Evolutionary conservation across 176 grass and related monocot genomes (phyloP).

Genomic region (Cenchrus americanus): DNA sequence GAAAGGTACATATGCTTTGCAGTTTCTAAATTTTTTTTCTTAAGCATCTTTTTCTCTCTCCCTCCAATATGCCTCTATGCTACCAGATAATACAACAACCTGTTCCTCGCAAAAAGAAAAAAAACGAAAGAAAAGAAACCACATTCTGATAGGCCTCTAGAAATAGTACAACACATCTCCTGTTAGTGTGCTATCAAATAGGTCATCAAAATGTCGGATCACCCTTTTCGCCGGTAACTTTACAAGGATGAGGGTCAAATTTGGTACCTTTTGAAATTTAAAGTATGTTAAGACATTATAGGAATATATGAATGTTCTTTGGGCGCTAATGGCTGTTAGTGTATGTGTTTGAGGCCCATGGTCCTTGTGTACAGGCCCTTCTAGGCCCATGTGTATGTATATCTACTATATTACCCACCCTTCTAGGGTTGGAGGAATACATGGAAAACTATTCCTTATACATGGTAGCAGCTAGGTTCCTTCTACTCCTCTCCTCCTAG

Average conservation of each 20-base stretch:
- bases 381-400: no score
- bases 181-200: background rate
- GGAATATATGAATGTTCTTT: no score
- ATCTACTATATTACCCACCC: no score
- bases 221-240: background rate
- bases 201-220: background rate
- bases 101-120: no score
- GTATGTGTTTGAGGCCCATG: no score
- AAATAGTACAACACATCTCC: background rate
- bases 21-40: constrained; percentile 21
- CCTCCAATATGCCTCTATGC: background rate
- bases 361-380: no score
- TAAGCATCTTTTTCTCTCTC: constrained; percentile 22
- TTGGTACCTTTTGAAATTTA: background rate
- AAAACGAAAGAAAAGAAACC: background rate
- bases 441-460: no score
- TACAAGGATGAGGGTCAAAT: background rate
- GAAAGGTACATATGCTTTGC: constrained; percentile 65
- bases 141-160: background rate
- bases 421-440: no score
- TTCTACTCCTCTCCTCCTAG: no score
- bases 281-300: no score
- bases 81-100: background rate
- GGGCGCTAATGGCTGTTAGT: no score
- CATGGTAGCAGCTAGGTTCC: no score